Evolutionary conservation across 1,139 yeast species (phyloP).

Genomic region (Debaryomyces nepalensis): DNA sequence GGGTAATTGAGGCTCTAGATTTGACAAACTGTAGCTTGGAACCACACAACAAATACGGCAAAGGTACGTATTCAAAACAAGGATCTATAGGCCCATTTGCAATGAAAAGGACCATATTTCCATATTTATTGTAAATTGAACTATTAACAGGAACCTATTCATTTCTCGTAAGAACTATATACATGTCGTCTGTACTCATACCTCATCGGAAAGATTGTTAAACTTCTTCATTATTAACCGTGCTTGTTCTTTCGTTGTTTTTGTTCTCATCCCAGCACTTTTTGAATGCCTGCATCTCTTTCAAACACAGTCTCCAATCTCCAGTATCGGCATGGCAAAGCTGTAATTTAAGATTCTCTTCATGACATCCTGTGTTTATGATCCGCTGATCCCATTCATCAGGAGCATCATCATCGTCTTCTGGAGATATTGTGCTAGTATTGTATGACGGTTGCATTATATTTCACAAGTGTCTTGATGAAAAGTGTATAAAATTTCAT

Average conservation of each 20-base stretch:
- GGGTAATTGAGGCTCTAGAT: too few relatives aligned
- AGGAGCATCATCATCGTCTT: conserved; percentile 59
- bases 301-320: conserved; percentile 75
- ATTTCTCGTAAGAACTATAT: conserved; percentile 4
- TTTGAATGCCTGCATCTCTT: conserved; percentile 69
- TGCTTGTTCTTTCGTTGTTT: conserved; percentile 58
- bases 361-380: conserved; percentile 73
- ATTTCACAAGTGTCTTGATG: background rate
- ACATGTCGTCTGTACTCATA: background rate
- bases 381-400: conserved; percentile 80
- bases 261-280: conserved; percentile 68
- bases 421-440: background rate
- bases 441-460: conserved; percentile 7
- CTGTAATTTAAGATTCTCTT: conserved; percentile 67
- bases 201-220: background rate
- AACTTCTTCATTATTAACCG: conserved; percentile 45
- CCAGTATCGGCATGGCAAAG: conserved; percentile 80
- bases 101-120: background rate
- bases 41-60: too few relatives aligned
- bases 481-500: background rate
- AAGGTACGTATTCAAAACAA: background rate
- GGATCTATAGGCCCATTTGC: background rate
- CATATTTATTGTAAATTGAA: background rate
- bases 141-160: conserved; percentile 3
- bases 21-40: too few relatives aligned